Base-by-base conservation (phyloP, 495 filamentous ascomycete species). In the Penicillium angulare region DNA sequence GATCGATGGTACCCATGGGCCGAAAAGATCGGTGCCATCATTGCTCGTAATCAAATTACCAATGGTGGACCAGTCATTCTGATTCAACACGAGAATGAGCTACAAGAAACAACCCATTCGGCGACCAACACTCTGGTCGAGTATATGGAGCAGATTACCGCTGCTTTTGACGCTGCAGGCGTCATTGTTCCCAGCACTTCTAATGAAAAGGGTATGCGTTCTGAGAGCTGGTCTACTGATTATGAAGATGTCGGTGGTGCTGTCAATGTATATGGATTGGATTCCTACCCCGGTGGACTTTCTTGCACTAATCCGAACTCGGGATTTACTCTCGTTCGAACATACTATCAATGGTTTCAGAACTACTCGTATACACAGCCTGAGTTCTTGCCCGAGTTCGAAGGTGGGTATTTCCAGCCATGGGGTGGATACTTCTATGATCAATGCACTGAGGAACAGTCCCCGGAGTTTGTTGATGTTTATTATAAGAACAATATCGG, bases 401-500 rank as follows among this genome's bases (percentile, higher is more conserved):
- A 81, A 51, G 78, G 72, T 5, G 80, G 79, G 2, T 78, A 63
- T 43, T 80, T 82, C 54, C 66, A 73, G 22, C 67, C 74, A 12
- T 83, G 79, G 79, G 78, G 77, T 27, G 77, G 75, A 2, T 66
- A 64, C 6, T 73, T 73, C 50, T 80, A 76, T 50, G 77, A 78
- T 47, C 47, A 59, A 20, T 76, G 79, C 53, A 23, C 60, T 24
- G 52, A 76, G 17, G 69, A 79, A 47, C 71, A 74, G 31, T 73
- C 70, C 15, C 77, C 77, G 5, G 70, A 71, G 44, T 82, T 79
- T 57, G 69, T 73, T 7, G 77, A 80, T 57, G 71, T 82, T 2
- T 83, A 75, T 45, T 84, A 82, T 57, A 82, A 82, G 57, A 75
- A 78, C 46, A 77, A 81, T 38, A 70, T 82, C 47, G 80, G 71